Percentiles rank a stretch among this genome's conserved stretches.
Conservation (phyloP, 192 early-diverging fungal genomes). For the Umbelopsis sp. region DNA sequence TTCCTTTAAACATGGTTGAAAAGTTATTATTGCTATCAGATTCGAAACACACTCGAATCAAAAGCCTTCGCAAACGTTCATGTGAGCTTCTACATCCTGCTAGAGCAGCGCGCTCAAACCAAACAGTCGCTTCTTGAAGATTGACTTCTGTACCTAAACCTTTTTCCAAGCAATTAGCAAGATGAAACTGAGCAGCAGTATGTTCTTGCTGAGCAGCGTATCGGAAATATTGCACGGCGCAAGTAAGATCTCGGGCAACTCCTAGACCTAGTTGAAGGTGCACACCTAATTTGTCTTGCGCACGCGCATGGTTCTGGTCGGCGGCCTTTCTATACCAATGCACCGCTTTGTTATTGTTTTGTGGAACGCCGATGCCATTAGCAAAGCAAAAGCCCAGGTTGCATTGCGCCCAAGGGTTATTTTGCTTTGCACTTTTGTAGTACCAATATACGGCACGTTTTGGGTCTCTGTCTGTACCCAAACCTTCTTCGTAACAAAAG, state of each 20-base stretch:
- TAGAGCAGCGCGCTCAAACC: constrained; percentile 39
- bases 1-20: neutral
- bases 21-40: constrained; percentile 3
- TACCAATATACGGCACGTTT: constrained; percentile 68
- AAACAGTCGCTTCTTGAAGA: constrained; percentile 29
- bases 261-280: constrained; percentile 56
- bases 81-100: constrained; percentile 54
- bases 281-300: constrained; percentile 56
- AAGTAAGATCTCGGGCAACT: constrained; percentile 41
- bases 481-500: constrained; percentile 80
- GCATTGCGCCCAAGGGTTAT: constrained; percentile 83
- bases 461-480: constrained; percentile 59
- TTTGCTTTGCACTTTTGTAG: constrained; percentile 64
- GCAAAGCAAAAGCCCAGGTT: constrained; percentile 81
- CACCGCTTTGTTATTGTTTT: constrained; percentile 55
- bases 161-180: constrained; percentile 54
- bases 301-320: constrained; percentile 57
- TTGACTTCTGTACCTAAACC: constrained; percentile 38
- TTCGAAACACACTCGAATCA: constrained; percentile 43
- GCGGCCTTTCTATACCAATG: constrained; percentile 61
- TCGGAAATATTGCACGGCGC: constrained; percentile 60
- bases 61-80: constrained; percentile 48
- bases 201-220: constrained; percentile 69
- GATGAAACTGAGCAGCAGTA: constrained; percentile 50
- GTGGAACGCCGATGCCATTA: constrained; percentile 71